Evolutionary conservation across 208 protist genomes (phyloP).

Genomic region (Leishmania gerbilli): DNA sequence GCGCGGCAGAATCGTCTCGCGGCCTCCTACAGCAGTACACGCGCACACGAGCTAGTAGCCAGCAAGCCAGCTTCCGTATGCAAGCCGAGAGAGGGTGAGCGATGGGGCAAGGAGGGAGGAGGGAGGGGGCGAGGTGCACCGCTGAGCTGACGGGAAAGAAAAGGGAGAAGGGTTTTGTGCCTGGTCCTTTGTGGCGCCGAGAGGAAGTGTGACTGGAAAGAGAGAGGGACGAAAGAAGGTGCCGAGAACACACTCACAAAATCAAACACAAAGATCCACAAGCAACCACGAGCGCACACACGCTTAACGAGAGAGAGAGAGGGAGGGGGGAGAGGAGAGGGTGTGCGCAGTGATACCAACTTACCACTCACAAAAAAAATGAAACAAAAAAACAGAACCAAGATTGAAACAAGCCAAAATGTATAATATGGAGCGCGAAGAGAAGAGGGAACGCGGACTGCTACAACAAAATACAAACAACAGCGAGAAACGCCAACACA

Average conservation of each 20-base stretch:
- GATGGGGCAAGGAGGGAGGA: neutral
- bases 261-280: neutral
- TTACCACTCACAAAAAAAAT: neutral
- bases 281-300: neutral
- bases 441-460: too few relatives aligned
- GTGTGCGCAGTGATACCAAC: neutral
- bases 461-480: too few relatives aligned
- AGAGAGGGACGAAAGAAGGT: neutral
- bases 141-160: neutral
- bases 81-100: neutral
- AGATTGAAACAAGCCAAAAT: neutral
- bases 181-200: neutral
- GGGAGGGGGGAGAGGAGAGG: too few relatives aligned
- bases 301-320: neutral
- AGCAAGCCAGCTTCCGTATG: neutral
- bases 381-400: neutral
- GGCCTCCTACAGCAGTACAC: neutral
- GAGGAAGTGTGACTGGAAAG: neutral
- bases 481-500: too few relatives aligned
- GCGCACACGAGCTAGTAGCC: neutral
- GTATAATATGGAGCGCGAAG: neutral
- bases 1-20: neutral
- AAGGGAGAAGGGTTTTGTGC: neutral
- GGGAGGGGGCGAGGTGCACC: neutral
- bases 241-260: neutral